Base-by-base conservation (phyloP, 495 filamentous ascomycete species). In the Penicillium angulare region DNA sequence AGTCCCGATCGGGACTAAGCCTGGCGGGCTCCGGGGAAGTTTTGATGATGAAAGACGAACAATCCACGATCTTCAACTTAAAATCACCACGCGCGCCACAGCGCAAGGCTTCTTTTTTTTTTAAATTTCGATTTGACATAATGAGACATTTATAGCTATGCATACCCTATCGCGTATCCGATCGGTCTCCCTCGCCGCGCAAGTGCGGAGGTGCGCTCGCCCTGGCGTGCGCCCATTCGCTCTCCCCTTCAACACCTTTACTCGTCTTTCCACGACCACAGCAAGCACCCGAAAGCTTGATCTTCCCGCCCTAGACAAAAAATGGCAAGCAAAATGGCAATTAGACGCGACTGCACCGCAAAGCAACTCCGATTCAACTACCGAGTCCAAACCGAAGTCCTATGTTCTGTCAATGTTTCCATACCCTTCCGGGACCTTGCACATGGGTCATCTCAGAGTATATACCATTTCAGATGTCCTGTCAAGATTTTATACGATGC, bases 341-440 rank as follows among this genome's bases (percentile, higher is more conserved):
- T 53, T 60, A 53, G 61, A 68, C 39, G 49, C 52, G 20, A 31
- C 35, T 8, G 7, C 35, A 34, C 33, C 56, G 29, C 45, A 39
- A 32, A 17, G 24, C 32, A 31, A 43, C 53, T 24, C 53, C 47
- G 49, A 50, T 17, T 34, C 17, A 43, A 23, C 27, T 15, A 41
- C 47, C 31, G 56, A 57, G 13, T 20, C 52, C 10, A 75, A 72
- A 23, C 70, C 75, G 13, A 85, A 82, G 56, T 86, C 81, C 57
- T 96, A 92, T 62, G 80, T 95, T 56, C 73, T 93, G 17, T 86
- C 90, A 47, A 96, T 96, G 90, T 95, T 95, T 60, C 90, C 90
- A 2, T 96, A 96, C 65, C 90, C 90, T 2, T 95, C 90, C 0
- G 90, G 90, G 7, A 84, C 84, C 22, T 79, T 96, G n/a, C 90